Base-by-base conservation (phyloP, 805 yeast genomes). In the Starmerella asiatica region DNA sequence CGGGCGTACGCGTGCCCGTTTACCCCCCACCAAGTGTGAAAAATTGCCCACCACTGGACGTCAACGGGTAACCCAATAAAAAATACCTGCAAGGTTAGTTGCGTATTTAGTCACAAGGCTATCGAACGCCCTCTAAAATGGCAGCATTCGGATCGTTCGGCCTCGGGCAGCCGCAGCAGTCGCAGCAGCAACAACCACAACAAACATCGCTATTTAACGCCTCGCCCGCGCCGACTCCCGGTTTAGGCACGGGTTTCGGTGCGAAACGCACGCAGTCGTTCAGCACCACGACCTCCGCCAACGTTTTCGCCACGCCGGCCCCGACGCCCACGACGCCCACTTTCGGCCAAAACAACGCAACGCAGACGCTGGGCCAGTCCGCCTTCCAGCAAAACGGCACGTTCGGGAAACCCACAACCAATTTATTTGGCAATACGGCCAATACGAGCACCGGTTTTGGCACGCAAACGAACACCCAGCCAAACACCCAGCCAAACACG, bases 361-460 rank as follows among this genome's bases (percentile, higher is more conserved):
- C n/a, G n/a, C n/a, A n/a, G n/a, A 24, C 28, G 28, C 28, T 24
- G 12, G 28, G 28, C 14, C 9, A 24, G 28, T 14, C 28, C 14
- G 28, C 28, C 14, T 24, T 24, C 14, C 12, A 14, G 12, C 28
- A 24, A 24, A 28, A 40, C 38, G 14, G 37, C 18, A 21, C 21
- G 30, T 29, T 32, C 9, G 43, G 36, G 12, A 15, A 36, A 4
- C 12, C 38, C 26, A 6, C 36, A 8, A 33, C 32, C 20, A 42
- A 50, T 31, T 20, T 46, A 21, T 44, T 46, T 30, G 48, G 52
- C n/a, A n/a, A n/a, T n/a, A n/a, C n/a, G n/a, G n/a, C n/a, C n/a
- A n/a, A n/a, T n/a, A n/a, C n/a, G n/a, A n/a, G n/a, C n/a, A n/a
- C n/a, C n/a, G n/a, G n/a, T n/a, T n/a, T n/a, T n/a, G n/a, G n/a